Base-by-base conservation (phyloP, 148 eudicot species). In the Arbutus unedo region DNA sequence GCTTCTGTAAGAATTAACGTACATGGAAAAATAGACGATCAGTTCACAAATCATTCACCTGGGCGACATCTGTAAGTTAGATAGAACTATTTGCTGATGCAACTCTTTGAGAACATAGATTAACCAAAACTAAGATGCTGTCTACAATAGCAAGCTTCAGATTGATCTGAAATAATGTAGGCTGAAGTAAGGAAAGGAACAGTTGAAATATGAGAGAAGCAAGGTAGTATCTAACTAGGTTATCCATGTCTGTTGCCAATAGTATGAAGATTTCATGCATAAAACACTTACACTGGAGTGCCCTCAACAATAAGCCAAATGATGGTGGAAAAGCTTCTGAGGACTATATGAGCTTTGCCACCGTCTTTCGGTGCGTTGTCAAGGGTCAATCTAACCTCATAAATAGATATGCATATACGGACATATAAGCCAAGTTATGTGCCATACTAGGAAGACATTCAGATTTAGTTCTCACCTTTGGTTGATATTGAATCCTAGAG, bases 401-500 rank as follows among this genome's bases (percentile, higher is more conserved):
- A 31, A 31, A 31, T 31, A 75, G 10, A 50, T 11, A 21, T 48
- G 23, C 64, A 18, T 19, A 59, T 6, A 19, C 7, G 19, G 64
- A 75, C 16, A 38, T 6, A 21, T 54, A 16, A 14, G 48, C 79
- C 2, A 54, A 53, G 8, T 38, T 14, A 47, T 3, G 43, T 54
- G 53, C 19, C 83, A 38, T 3, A 57, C 50, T 44, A 38, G 44
- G 50, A 83, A 44, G 49, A 76, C 62, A 71, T 71, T 74, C 44
- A 43, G 14, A 62, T 49, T 21, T 59, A 79, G 78, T 78, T 57
- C 82, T 83, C 88, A 93, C 98, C 98, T 93, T 83, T 93, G 93
- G 82, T 85, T 86, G 77, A 87, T 80, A 62, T 90, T 86, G 77
- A 83, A 78, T 23, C 91, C 93, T 77, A 96, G 89, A 86, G 90